Evolutionary conservation across 805 yeast species (phyloP).

Genomic region (Yamadazyma sp.): DNA sequence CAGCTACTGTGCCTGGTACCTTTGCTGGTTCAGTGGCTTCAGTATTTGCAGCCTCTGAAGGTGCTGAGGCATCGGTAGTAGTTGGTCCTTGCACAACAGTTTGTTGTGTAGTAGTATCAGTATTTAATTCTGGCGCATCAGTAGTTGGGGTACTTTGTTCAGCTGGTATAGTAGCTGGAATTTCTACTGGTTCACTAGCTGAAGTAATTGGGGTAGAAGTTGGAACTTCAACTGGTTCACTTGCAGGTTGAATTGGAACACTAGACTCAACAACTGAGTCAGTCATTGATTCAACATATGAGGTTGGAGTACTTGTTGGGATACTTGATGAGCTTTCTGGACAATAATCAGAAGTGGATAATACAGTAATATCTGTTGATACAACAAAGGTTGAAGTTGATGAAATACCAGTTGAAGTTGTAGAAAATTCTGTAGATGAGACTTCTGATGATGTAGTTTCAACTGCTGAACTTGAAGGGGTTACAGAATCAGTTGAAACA

Average conservation of each 20-base stretch:
- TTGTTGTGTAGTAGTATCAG: neutral
- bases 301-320: no score
- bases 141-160: neutral
- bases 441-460: slow-evolving; percentile 2
- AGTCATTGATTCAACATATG: neutral
- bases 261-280: slow-evolving; percentile 1
- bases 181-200: neutral
- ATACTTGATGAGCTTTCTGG: slow-evolving; percentile 1
- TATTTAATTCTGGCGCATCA: neutral
- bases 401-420: neutral
- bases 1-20: neutral
- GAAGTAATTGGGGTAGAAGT: neutral
- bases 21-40: slow-evolving; percentile 1
- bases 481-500: neutral
- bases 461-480: slow-evolving; percentile 8
- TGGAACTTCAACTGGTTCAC: neutral
- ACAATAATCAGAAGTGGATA: neutral
- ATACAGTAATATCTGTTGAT: neutral
- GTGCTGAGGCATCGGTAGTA: neutral
- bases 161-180: slow-evolving; percentile 1
- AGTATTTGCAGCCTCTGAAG: neutral
- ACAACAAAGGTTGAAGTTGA: neutral
- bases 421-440: slow-evolving; percentile 1
- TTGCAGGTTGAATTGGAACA: neutral
- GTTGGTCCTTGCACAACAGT: neutral